These are phyloP conservation scores for Coemansia sp. DNA, from an alignment of 192 early-diverging fungal genomes.

Conservation along the genomic window DNA sequence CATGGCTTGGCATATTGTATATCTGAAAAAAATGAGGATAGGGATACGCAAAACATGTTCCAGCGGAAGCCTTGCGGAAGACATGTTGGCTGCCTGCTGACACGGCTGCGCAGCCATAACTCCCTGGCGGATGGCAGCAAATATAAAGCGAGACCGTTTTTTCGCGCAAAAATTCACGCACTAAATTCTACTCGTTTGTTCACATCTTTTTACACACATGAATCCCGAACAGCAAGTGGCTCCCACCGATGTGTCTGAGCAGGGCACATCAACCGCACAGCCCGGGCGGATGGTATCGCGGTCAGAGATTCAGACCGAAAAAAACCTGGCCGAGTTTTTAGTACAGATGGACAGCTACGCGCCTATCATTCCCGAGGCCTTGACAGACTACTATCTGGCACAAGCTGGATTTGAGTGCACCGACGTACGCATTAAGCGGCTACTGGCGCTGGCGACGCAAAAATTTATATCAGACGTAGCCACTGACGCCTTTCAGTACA, in stretches of 20 bases:
- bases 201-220: neutral
- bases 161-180: neutral
- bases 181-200: neutral
- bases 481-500: conserved; percentile 71
- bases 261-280: conserved; percentile 10
- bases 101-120: neutral
- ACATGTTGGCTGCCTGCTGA: neutral
- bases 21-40: neutral
- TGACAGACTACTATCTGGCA: conserved; percentile 87
- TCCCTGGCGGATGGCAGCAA: neutral
- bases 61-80: neutral
- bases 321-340: conserved; percentile 80
- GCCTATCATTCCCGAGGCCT: conserved; percentile 86
- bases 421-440: conserved; percentile 65
- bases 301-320: conserved; percentile 61
- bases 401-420: conserved; percentile 67
- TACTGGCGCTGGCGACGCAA: conserved; percentile 72
- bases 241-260: neutral
- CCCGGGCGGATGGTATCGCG: conserved; percentile 32
- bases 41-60: too few species aligned
- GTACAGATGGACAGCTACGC: conserved; percentile 66
- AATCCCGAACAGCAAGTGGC: neutral
- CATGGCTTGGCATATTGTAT: neutral
- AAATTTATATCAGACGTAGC: conserved; percentile 76
- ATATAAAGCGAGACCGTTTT: neutral